Percentiles rank a stretch among this genome's conserved stretches.
phyloP scores from a whole-genome alignment of 2,329 filamentous ascomycete genomes.

The Alternaria dauci region DNA sequence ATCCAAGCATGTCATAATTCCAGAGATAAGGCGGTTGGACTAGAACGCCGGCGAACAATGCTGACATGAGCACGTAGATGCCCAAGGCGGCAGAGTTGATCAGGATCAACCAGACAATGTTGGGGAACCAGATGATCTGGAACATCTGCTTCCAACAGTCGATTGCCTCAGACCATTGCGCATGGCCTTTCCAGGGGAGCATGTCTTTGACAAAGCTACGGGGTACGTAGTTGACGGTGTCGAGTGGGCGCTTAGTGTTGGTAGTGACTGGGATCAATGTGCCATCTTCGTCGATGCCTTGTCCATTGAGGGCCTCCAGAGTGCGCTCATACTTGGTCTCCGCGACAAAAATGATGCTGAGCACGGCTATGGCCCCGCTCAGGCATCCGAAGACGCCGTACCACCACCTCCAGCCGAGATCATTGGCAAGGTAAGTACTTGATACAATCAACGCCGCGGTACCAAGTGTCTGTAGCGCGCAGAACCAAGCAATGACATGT shows the following conservation, averaged over 20 bases:
- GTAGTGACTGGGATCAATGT: slow-evolving; percentile 17
- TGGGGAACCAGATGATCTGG: slow-evolving; percentile 22
- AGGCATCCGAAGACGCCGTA: slow-evolving; percentile 18
- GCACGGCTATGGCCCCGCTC: slow-evolving; percentile 13
- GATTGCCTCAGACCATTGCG: slow-evolving; percentile 16
- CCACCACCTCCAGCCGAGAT: slow-evolving; percentile 24
- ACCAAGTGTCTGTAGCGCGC: slow-evolving; percentile 19
- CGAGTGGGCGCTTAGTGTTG: slow-evolving; percentile 11
- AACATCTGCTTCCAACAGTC: slow-evolving; percentile 23
- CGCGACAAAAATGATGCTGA: slow-evolving; percentile 17
- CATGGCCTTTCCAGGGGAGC: slow-evolving; percentile 20
- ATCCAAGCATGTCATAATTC: slow-evolving; percentile 18
- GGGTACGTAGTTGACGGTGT: slow-evolving; percentile 13
- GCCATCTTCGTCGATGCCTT: slow-evolving; percentile 21
- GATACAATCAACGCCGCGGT: slow-evolving; percentile 19
- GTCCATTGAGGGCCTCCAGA: slow-evolving; percentile 17
- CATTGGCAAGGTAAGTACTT: slow-evolving; percentile 19
- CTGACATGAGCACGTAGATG: slow-evolving; percentile 22
- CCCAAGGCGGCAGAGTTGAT: slow-evolving; percentile 18
- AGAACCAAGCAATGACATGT: slow-evolving; percentile 21
- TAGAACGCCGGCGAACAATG: slow-evolving; percentile 17
- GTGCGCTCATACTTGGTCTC: slow-evolving; percentile 22
- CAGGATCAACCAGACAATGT: slow-evolving; percentile 17
- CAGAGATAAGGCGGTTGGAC: slow-evolving; percentile 18
- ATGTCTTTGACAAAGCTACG: slow-evolving; percentile 17